phyloP scores from a whole-genome alignment of 441 rosid species.

The Corymbia citriodora region DNA sequence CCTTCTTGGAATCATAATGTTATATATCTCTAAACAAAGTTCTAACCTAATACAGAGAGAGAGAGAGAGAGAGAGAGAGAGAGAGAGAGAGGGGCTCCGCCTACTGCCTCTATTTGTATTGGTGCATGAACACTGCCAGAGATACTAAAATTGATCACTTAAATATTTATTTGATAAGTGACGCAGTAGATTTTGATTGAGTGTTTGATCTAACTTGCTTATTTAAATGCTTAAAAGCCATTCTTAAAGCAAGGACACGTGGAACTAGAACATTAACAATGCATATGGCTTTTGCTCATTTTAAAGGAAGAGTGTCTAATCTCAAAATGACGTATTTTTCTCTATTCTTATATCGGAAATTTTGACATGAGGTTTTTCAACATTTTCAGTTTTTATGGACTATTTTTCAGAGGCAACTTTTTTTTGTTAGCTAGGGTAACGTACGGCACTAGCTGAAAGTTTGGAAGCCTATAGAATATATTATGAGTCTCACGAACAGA shows the following conservation, averaged over 20 bases:
- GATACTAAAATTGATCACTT: neutral
- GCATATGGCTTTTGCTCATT: neutral
- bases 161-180: neutral
- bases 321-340: neutral
- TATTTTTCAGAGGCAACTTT: neutral
- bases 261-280: neutral
- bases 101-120: neutral
- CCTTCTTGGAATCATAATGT: neutral
- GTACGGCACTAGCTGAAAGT: neutral
- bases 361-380: neutral
- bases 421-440: neutral
- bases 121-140: neutral
- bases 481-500: neutral
- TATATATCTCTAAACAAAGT: neutral
- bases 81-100: neutral
- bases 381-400: neutral
- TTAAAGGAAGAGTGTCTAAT: neutral
- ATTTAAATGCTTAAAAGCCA: neutral
- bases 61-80: neutral
- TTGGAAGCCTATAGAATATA: neutral
- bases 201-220: neutral
- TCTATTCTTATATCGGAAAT: neutral
- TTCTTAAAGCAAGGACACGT: neutral
- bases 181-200: neutral
- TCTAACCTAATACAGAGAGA: neutral